Evolutionary conservation across 139 green algal species (phyloP).

Genomic region (Chlamydomonas schloesseri): DNA sequence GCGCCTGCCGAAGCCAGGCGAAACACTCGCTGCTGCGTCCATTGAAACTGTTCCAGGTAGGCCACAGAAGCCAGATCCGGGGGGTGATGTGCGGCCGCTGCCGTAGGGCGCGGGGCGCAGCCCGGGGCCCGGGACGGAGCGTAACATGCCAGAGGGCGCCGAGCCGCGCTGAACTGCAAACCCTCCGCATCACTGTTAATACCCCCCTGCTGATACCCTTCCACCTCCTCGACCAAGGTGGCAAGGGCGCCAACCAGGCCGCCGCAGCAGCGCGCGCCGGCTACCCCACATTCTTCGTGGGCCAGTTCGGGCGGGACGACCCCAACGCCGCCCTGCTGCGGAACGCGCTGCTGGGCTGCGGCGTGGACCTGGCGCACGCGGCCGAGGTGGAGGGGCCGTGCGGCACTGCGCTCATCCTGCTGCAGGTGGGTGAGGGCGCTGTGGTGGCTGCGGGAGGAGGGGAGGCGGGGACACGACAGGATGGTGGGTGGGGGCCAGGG

Average conservation of each 20-base stretch:
- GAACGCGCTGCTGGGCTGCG: constrained; percentile 58
- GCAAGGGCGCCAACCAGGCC: constrained; percentile 91
- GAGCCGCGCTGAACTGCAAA: too few relatives aligned
- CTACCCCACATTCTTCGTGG: constrained; percentile 83
- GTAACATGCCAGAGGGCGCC: too few relatives aligned
- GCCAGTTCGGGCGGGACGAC: constrained; percentile 82
- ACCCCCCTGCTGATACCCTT: too few relatives aligned
- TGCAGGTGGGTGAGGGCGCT: constrained; percentile 48
- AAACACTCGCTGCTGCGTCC: constrained; percentile 77
- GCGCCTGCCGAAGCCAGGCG: constrained; percentile 78
- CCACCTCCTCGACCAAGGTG: neutral
- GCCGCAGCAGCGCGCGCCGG: constrained; percentile 83
- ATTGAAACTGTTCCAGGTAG: constrained; percentile 75
- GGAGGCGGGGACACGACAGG: too few relatives aligned
- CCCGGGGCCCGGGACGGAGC: too few relatives aligned
- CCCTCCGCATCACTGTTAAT: neutral
- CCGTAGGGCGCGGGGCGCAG: too few relatives aligned
- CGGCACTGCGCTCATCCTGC: constrained; percentile 87
- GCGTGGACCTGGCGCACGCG: constrained; percentile 71
- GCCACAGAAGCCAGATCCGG: constrained; percentile 21
- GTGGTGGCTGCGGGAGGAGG: too few relatives aligned
- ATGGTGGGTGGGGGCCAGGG: too few relatives aligned
- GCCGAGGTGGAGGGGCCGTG: constrained; percentile 67
- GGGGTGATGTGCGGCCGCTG: too few relatives aligned
- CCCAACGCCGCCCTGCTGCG: constrained; percentile 75